Conservation (phyloP, 768 basidiomycete species). For the Tulasnella sp. region DNA sequence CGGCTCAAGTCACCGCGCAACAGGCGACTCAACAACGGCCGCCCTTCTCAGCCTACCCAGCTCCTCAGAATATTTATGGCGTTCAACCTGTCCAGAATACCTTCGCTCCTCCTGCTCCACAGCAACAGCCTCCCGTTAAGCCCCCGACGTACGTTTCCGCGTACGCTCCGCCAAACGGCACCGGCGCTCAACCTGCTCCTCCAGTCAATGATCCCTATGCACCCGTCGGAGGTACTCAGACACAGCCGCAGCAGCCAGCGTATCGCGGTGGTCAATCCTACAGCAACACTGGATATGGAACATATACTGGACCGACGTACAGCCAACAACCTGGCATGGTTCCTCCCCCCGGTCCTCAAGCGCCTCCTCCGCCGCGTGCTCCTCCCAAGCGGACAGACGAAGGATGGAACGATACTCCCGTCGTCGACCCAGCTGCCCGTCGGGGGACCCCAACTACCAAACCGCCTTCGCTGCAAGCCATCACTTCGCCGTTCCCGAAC, state of each 20-base stretch:
- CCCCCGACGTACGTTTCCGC: constrained; percentile 17
- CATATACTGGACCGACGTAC: constrained; percentile 45
- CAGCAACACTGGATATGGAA: constrained; percentile 34
- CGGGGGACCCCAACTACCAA: constrained; percentile 38
- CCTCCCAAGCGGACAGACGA: constrained; percentile 54
- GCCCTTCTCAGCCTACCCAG: not conserved
- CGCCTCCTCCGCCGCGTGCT: constrained; percentile 53
- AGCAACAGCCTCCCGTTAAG: constrained; percentile 28
- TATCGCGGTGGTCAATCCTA: constrained; percentile 33
- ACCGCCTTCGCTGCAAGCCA: constrained; percentile 58
- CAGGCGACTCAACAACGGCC: constrained; percentile 23
- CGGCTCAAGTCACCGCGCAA: constrained; percentile 30
- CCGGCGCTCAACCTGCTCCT: constrained; percentile 17
- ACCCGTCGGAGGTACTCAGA: constrained; percentile 32
- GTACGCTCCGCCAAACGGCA: constrained; percentile 25
- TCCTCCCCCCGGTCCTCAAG: constrained; percentile 39
- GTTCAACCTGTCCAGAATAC: constrained; percentile 12
- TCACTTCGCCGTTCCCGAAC: constrained; percentile 87
- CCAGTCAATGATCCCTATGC: constrained; percentile 36
- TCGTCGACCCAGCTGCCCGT: constrained; percentile 34
- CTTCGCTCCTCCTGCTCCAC: constrained; percentile 27
- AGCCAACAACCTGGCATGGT: constrained; percentile 30
- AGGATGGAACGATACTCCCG: constrained; percentile 91
- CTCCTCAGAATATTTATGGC: not conserved
- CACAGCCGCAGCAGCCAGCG: constrained; percentile 13